Percentiles rank a stretch among this genome's conserved stretches.
phyloP scores from a whole-genome alignment of 2,329 filamentous ascomycete species.

The Beauveria medogensis region DNA sequence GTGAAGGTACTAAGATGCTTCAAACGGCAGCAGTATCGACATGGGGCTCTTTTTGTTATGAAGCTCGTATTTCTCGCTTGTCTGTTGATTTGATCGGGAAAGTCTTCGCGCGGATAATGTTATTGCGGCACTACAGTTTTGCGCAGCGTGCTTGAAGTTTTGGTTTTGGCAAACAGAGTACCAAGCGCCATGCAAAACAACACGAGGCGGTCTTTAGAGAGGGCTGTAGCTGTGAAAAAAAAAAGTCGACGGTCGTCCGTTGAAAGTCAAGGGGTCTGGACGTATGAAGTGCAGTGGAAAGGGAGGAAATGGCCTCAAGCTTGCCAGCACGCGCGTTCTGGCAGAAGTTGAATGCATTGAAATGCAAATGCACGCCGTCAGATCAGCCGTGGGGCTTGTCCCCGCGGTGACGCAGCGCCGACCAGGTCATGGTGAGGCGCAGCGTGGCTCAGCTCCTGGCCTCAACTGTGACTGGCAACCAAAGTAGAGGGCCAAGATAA shows the following conservation, averaged over 20 bases:
- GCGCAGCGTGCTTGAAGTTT: background rate
- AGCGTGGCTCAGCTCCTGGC: constrained; percentile 20
- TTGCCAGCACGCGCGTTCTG: background rate
- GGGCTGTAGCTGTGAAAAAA: background rate
- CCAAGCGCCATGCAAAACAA: background rate
- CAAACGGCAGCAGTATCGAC: background rate
- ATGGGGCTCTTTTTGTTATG: background rate
- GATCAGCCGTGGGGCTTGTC: constrained; percentile 12
- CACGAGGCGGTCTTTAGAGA: background rate
- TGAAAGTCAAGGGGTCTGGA: no score
- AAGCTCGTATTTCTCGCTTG: background rate
- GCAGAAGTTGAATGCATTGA: background rate
- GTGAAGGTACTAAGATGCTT: background rate
- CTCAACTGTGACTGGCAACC: background rate
- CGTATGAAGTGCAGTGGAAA: background rate
- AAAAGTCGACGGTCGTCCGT: background rate
- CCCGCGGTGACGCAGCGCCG: constrained; percentile 19
- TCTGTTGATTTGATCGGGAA: background rate
- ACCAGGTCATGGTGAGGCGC: constrained; percentile 6
- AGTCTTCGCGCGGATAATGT: background rate
- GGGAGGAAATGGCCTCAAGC: background rate
- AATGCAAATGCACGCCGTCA: background rate
- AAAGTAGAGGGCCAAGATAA: background rate
- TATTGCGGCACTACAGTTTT: background rate
- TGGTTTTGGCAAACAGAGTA: background rate